These are phyloP conservation scores for Ballota nigra DNA, from an alignment of 257 asterid species.

Conservation along the genomic window DNA sequence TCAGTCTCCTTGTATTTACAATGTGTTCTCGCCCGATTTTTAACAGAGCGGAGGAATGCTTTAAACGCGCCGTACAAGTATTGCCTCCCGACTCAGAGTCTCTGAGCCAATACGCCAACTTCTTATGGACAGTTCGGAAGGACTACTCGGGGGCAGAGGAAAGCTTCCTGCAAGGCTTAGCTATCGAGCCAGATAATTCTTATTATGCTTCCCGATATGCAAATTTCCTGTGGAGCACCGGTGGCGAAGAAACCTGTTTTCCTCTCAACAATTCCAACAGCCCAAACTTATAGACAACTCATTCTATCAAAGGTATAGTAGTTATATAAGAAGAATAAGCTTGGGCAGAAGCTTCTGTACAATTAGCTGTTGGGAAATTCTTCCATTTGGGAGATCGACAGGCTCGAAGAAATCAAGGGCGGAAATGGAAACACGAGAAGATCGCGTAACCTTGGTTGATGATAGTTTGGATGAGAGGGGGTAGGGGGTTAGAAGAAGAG, in stretches of 20 bases:
- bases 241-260: conserved; percentile 82
- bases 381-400: background rate
- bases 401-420: conserved; percentile 7
- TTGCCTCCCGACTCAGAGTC: conserved; percentile 69
- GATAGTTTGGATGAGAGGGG: background rate
- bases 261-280: conserved; percentile 37
- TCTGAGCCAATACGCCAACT: conserved; percentile 57
- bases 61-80: conserved; percentile 58
- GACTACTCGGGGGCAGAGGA: conserved; percentile 77
- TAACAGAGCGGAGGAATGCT: conserved; percentile 87
- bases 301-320: background rate
- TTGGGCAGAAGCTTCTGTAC: background rate
- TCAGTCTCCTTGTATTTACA: background rate
- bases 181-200: conserved; percentile 52
- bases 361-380: conserved; percentile 11
- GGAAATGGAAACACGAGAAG: conserved; percentile 4
- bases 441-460: background rate
- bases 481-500: background rate
- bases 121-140: conserved; percentile 67
- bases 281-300: conserved; percentile 21
- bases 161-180: conserved; percentile 55
- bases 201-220: conserved; percentile 61
- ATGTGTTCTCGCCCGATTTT: background rate
- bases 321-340: conserved; percentile 19
- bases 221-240: conserved; percentile 83